These are phyloP conservation scores for Pistacia atlantica DNA, from an alignment of 345 rosid species.

Conservation along the genomic window DNA sequence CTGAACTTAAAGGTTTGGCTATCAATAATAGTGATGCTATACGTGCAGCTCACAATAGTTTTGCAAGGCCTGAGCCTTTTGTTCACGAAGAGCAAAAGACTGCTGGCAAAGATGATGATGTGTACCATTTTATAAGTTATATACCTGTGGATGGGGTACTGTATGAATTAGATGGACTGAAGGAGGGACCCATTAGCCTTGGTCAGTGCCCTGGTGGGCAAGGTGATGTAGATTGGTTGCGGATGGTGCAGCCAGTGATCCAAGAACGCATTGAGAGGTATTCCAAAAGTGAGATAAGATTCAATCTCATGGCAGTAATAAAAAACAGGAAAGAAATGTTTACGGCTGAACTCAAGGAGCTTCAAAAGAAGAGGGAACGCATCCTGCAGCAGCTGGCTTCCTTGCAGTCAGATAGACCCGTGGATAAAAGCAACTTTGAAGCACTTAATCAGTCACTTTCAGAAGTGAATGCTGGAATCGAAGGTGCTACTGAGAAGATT, in stretches of 20 bases:
- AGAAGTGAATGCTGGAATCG: slow-evolving; percentile 76
- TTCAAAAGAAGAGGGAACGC: slow-evolving; percentile 81
- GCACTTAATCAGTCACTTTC: slow-evolving; percentile 59
- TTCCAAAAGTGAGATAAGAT: slow-evolving; percentile 91
- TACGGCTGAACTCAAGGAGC: slow-evolving; percentile 85
- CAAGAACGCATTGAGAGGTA: slow-evolving; percentile 92
- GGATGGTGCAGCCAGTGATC: slow-evolving; percentile 91
- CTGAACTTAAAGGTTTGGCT: slow-evolving; percentile 94
- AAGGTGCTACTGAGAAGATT: slow-evolving; percentile 80
- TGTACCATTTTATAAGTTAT: slow-evolving; percentile 96
- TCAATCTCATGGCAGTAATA: slow-evolving; percentile 92
- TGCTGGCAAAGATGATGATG: slow-evolving; percentile 93
- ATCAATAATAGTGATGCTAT: slow-evolving; percentile 96
- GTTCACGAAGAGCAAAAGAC: slow-evolving; percentile 86
- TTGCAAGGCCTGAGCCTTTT: slow-evolving; percentile 98
- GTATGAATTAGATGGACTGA: slow-evolving; percentile 96
- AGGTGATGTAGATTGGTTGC: slow-evolving; percentile 78
- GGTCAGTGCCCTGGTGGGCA: slow-evolving; percentile 69
- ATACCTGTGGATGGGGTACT: slow-evolving; percentile 86
- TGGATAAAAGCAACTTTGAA: slow-evolving; percentile 51
- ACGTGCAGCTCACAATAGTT: slow-evolving; percentile 90
- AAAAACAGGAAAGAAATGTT: slow-evolving; percentile 87
- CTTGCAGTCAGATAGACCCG: slow-evolving; percentile 55
- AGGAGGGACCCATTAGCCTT: slow-evolving; percentile 95
- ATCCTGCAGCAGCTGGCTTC: slow-evolving; percentile 66